Conservation (phyloP, 2,329 filamentous ascomycete genomes). For the Berkeleyomyces basicola region DNA sequence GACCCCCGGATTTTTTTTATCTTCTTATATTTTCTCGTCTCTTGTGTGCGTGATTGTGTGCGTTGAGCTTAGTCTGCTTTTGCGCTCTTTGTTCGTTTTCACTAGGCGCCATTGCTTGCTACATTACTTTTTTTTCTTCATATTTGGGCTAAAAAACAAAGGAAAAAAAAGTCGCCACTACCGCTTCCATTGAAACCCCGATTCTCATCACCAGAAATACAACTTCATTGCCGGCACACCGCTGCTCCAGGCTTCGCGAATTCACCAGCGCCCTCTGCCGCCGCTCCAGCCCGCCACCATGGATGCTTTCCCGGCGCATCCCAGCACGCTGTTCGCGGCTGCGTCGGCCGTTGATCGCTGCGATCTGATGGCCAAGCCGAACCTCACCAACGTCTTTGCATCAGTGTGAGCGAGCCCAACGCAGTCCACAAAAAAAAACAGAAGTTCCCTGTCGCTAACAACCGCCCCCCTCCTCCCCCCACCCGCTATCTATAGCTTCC, state of each 20-base stretch:
- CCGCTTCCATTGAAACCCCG: too few relatives aligned
- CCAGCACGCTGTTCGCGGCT: constrained; percentile 3
- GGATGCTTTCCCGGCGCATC: constrained; percentile 17
- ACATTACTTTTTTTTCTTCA: too few relatives aligned
- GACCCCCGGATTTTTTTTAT: neutral
- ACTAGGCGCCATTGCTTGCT: too few relatives aligned
- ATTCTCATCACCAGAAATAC: too few relatives aligned
- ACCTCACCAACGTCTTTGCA: constrained; percentile 12
- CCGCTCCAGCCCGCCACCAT: constrained; percentile 14
- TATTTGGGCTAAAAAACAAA: neutral
- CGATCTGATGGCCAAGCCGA: constrained; percentile 13
- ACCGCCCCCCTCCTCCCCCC: neutral
- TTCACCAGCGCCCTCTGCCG: neutral
- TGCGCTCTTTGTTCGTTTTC: too few relatives aligned
- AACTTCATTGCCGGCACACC: too few relatives aligned
- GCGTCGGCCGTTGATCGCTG: constrained; percentile 12
- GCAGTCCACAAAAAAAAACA: neutral
- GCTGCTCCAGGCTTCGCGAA: neutral
- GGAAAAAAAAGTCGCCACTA: neutral
- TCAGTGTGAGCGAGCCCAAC: constrained; percentile 13
- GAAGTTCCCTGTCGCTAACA: neutral
- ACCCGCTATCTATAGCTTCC: constrained; percentile 32
- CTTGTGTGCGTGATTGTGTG: neutral
- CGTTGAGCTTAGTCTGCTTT: too few relatives aligned
- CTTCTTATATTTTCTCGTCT: neutral